Evolutionary conservation across 2,329 filamentous ascomycete species (phyloP), one percentile per base, ranked within the genome.

Genomic region (Fusarium musae): DNA sequence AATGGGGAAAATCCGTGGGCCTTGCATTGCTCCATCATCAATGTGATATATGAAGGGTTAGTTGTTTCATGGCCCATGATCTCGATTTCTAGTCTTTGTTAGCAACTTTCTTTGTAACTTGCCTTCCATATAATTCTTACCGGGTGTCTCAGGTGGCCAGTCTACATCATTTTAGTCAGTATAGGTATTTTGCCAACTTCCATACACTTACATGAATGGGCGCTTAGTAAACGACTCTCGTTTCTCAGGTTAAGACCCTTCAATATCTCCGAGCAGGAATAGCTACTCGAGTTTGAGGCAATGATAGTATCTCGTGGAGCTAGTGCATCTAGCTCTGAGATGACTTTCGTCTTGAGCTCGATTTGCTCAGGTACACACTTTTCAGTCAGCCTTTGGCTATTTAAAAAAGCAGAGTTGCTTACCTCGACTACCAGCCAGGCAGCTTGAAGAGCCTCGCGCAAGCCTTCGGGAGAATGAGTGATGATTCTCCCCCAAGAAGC

Each of bases 261-360:
- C 1, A 85, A 66, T n/a, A 86, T 84, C 56, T 86, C 84, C 0
- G 78, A 77, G 26, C 83, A 84, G 11, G 81, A 80, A 69, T 84
- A 85, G 57, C 84, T 86, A 64, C 84, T 85, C 2, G 85, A 86
- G 59, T 87, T 87, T 1, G 84, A 85, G 1, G 83, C 84, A 49
- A 87, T 81, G 10, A 86, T 83, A 0, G 81, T 81, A 2, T 81
- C 78, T 1, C 76, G 63, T 1, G 77, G 73, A 1, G 84, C 80
- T 4, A 82, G 52, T 2, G 77, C 63, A 69, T 86, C 85, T 5
- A 87, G 76, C 28, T 85, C 73, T 1, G 66, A 47, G 30, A 87
- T 80, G 9, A 84, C 76, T 5, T 78, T 72, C 50, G 77, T 80
- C 69, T 87, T 87, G n/a, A 85, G 73, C 1, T 76, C 46, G 12